A percentile compares a stretch with the other conserved stretches of the same genome.
Conservation (phyloP, 495 filamentous ascomycete species). For the Neurospora tetrasperma region DNA sequence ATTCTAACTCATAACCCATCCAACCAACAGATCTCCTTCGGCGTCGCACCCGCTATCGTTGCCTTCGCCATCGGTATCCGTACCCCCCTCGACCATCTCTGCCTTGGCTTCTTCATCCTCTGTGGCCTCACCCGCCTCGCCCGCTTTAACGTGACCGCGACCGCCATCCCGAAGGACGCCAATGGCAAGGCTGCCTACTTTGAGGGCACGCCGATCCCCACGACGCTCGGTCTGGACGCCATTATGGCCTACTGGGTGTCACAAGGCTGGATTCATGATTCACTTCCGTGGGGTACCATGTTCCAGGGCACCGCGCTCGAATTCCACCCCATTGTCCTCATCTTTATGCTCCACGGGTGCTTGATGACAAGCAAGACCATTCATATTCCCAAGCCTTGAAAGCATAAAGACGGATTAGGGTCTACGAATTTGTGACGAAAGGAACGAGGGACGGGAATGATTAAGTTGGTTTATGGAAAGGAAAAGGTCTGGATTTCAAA, state of each 20-base stretch:
- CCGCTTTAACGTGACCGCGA: constrained; percentile 93
- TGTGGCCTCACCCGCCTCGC: constrained; percentile 90
- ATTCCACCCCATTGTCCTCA: constrained; percentile 71
- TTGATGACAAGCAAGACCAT: constrained; percentile 90
- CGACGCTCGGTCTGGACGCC: constrained; percentile 64
- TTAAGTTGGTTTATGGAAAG: not conserved
- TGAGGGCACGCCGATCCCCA: constrained; percentile 94
- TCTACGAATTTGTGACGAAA: not conserved
- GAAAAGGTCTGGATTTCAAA: constrained; percentile 2
- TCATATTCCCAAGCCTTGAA: constrained; percentile 87
- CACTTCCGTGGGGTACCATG: constrained; percentile 59
- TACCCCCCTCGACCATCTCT: constrained; percentile 73
- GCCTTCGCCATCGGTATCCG: constrained; percentile 88
- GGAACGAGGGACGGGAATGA: not conserved
- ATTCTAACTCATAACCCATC: not conserved
- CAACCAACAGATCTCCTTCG: constrained; percentile 74
- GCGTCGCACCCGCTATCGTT: constrained; percentile 73
- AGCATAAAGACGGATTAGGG: not conserved
- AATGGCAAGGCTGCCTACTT: constrained; percentile 89
- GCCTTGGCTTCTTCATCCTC: constrained; percentile 85
- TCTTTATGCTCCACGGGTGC: constrained; percentile 81
- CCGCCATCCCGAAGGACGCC: constrained; percentile 78
- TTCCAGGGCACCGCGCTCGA: constrained; percentile 60
- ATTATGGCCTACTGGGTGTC: constrained; percentile 86
- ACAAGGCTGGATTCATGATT: constrained; percentile 66